phyloP scores from a whole-genome alignment of 2,329 filamentous ascomycete genomes.

The Botryotinia globosa region DNA sequence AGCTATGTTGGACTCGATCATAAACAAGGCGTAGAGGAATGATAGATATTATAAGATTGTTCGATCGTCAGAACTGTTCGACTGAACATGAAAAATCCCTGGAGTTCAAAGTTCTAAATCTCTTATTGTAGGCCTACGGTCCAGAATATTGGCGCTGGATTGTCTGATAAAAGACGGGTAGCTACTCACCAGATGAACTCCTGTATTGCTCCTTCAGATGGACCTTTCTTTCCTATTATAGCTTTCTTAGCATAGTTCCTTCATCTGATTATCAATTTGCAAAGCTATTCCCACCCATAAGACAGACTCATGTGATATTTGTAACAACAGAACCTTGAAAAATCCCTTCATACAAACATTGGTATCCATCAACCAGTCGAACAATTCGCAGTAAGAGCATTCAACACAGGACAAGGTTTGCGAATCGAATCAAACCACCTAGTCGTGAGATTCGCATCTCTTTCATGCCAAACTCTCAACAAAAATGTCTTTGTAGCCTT shows the following conservation, averaged over 20 bases:
- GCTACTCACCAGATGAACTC: not conserved
- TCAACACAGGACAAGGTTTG: not conserved
- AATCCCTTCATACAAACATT: not conserved
- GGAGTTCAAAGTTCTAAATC: not conserved
- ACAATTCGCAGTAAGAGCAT: not conserved
- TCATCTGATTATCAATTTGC: not conserved
- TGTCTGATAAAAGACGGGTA: not conserved
- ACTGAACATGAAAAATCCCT: not conserved
- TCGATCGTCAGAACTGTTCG: not conserved
- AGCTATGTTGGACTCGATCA: slow-evolving; percentile 30
- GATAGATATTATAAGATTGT: not conserved
- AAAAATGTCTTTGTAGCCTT: slow-evolving; percentile 33
- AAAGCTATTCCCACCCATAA: not conserved
- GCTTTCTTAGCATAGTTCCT: not conserved
- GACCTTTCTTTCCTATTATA: not conserved
- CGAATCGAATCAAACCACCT: not conserved
- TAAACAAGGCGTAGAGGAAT: not conserved
- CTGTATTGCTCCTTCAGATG: not conserved
- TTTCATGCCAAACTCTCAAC: slow-evolving; percentile 33
- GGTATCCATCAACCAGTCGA: not conserved
- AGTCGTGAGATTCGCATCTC: slow-evolving; percentile 25
- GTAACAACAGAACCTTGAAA: not conserved
- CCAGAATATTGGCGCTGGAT: not conserved
- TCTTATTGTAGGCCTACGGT: not conserved
- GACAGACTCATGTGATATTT: not conserved